phyloP scores from a whole-genome alignment of 2,329 filamentous ascomycete genomes.

The Botryotinia calthae region DNA sequence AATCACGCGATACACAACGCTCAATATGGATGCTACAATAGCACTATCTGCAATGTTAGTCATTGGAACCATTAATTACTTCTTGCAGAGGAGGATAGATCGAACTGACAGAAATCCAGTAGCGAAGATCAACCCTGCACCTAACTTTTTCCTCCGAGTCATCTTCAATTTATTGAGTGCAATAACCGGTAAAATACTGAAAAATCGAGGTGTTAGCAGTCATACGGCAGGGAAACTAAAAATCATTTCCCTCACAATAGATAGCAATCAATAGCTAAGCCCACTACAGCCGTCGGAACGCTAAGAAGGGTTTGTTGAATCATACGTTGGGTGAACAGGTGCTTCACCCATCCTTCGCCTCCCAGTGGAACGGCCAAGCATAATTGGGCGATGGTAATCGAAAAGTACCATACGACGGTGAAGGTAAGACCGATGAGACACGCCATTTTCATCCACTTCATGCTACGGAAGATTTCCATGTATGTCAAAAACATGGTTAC shows the following conservation, averaged over 20 bases:
- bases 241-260: background rate
- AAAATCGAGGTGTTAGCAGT: background rate
- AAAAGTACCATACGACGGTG: background rate
- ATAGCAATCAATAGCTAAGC: background rate
- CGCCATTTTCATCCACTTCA: background rate
- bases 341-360: background rate
- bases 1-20: background rate
- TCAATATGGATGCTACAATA: background rate
- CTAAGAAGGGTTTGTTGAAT: background rate
- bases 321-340: background rate
- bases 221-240: background rate
- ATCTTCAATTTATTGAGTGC: background rate
- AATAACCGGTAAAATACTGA: background rate
- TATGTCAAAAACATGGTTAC: background rate
- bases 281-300: background rate
- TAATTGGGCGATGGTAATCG: background rate
- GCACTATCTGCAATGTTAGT: background rate
- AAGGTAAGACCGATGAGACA: background rate
- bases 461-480: background rate
- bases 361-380: background rate
- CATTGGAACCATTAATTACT: background rate
- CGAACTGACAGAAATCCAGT: background rate
- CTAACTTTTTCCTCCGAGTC: background rate
- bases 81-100: background rate
- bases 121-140: background rate